These are phyloP conservation scores for Hydnomerulius pinastri DNA, from an alignment of 768 basidiomycete genomes.

Conservation along the genomic window DNA sequence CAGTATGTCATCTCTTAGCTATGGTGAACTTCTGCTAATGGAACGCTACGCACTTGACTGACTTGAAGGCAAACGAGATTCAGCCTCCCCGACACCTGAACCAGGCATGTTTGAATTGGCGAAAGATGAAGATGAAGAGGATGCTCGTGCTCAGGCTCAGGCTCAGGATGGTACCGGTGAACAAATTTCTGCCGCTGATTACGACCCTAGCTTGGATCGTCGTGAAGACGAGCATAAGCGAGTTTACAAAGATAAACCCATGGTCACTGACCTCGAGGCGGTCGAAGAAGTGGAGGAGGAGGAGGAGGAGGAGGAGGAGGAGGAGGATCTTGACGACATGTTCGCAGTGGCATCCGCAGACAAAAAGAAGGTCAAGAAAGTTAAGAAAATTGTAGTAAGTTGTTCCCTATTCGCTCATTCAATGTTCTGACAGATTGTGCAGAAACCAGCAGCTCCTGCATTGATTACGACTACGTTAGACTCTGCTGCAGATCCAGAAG, in stretches of 20 bases:
- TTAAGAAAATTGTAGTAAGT: conserved; percentile 59
- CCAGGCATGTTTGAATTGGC: conserved; percentile 65
- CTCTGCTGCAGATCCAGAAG: conserved; percentile 90
- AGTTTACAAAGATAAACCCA: conserved; percentile 42
- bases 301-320: conserved; percentile 73
- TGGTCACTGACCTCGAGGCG: conserved; percentile 46
- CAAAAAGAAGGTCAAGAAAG: conserved; percentile 55
- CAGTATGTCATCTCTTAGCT: conserved; percentile 15
- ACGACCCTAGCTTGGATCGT: conserved; percentile 82
- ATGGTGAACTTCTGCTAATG: neutral
- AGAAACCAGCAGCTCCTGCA: conserved; percentile 58
- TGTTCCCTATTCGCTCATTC: neutral
- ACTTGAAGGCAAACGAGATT: conserved; percentile 48
- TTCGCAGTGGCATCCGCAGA: conserved; percentile 64
- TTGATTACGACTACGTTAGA: conserved; percentile 81
- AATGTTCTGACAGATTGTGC: conserved; percentile 6
- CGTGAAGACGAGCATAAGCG: conserved; percentile 82
- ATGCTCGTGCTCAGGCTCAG: conserved; percentile 45
- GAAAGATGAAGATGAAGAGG: conserved; percentile 60
- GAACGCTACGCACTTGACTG: neutral
- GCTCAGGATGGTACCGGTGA: conserved; percentile 51
- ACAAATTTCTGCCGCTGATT: conserved; percentile 90
- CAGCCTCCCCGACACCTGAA: conserved; percentile 59
- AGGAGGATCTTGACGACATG: conserved; percentile 95
- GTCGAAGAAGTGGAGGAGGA: conserved; percentile 53